Base-by-base conservation (phyloP, 177 flowering plant genomes). In the Vitis hybrid region DNA sequence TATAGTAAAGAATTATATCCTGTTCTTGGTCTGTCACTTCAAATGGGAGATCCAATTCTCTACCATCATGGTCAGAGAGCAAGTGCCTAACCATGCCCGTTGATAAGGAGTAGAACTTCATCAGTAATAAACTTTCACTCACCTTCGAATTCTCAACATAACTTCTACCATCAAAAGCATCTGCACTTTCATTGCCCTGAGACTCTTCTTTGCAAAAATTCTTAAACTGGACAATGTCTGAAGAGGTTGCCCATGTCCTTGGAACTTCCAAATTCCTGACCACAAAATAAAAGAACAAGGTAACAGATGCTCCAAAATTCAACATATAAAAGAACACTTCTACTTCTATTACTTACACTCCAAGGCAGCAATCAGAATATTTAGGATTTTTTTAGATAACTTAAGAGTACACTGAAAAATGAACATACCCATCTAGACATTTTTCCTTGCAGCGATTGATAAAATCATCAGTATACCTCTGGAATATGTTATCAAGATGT, bases 81-180 rank as follows among this genome's bases (percentile, higher is more conserved):
- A 93, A 72, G 70, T 88, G 90, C 50, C 68, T 80, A 30, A 81
- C 89, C 1, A 82, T 70, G 12, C 81, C 85, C 30, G 85, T 71
- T 40, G 97, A 89, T 51, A 93, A 72, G 17, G 91, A 74, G 71
- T 91, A 91, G 77, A 93, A 93, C 65, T 93, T 93, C 98, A 93
- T 90, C 58, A 91, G 68, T 66, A 90, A 58, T 69, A 91, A 71
- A 78, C 94, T 90, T 55, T 91, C 97, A 17, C 76, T 87, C 48
- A 90, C 91, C 67, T 84, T 90, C 2, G 92, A 83, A 64, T 88
- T 91, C 80, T 93, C 97, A 68, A 85, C 84, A 74, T 77, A 87
- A 55, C 35, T 77, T 77, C 81, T 77, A 24, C 73, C 46, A 35
- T 35, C 46, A 35, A 6, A 35, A 35, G 46, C 6, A 35, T 35